phyloP scores from a whole-genome alignment of 805 yeast genomes.

The Phaffomyces antillensis region DNA sequence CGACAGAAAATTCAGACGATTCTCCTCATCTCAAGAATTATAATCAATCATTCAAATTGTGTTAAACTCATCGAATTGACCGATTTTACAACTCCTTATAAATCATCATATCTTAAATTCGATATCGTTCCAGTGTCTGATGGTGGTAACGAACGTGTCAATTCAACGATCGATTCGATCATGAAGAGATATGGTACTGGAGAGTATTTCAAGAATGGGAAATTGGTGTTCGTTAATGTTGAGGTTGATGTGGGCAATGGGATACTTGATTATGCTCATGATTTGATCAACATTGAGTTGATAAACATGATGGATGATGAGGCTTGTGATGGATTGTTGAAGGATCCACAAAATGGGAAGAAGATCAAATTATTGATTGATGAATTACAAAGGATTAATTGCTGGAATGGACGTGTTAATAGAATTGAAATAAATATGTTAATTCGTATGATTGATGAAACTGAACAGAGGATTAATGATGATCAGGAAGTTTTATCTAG shows the following conservation, averaged over 20 bases:
- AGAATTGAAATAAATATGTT: not conserved
- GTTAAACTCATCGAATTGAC: slow-evolving; percentile 1
- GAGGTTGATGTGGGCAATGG: not conserved
- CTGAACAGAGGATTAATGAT: not conserved
- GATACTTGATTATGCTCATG: not conserved
- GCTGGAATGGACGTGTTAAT: not conserved
- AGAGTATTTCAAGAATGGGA: not conserved
- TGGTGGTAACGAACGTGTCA: no score
- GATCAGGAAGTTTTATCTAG: no score
- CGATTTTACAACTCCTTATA: slow-evolving; percentile 7
- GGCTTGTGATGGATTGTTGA: not conserved
- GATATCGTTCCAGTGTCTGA: no score
- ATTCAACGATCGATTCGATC: not conserved
- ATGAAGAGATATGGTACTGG: not conserved
- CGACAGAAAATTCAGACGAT: not conserved
- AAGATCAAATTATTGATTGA: not conserved
- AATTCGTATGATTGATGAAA: not conserved
- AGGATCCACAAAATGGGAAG: not conserved
- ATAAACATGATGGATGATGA: not conserved
- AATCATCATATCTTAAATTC: not conserved
- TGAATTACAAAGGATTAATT: not conserved
- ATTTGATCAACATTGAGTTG: not conserved
- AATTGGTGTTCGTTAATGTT: slow-evolving; percentile 1
- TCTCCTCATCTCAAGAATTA: not conserved
- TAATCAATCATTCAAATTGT: not conserved